Conservation (phyloP, 352 stramenopile species). For the Thraustochytrium striatum region DNA sequence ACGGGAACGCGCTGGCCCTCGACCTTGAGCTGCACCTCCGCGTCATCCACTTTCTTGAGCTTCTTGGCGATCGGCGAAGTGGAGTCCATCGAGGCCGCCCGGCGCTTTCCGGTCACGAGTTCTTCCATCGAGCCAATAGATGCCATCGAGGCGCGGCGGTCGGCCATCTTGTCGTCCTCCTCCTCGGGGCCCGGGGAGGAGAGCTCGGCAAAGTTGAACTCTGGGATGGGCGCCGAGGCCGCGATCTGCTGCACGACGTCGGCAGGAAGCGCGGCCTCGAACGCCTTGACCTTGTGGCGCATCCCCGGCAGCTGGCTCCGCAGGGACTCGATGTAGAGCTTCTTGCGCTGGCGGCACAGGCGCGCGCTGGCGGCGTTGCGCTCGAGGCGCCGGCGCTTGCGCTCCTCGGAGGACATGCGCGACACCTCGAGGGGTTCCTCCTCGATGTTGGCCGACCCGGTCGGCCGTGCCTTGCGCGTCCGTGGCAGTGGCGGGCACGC, state of each 20-base stretch:
- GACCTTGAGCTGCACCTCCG: background rate
- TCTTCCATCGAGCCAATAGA: background rate
- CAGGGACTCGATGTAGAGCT: conserved; percentile 44
- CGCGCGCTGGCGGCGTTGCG: conserved; percentile 27
- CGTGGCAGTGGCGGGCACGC: background rate
- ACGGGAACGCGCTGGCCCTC: background rate
- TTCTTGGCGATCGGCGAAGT: background rate
- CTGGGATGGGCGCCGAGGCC: background rate
- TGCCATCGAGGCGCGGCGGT: background rate
- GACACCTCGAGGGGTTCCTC: conserved; percentile 24
- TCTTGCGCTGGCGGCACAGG: conserved; percentile 46
- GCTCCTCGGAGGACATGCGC: conserved; percentile 16
- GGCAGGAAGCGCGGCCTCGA: conserved; percentile 19
- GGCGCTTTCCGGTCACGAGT: background rate
- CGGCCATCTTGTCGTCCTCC: background rate
- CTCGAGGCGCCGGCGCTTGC: conserved; percentile 33
- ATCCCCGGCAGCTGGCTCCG: conserved; percentile 19
- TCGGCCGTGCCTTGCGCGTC: background rate
- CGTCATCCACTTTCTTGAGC: no score
- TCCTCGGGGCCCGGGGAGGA: no score
- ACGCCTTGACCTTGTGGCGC: conserved; percentile 21
- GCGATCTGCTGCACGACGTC: conserved; percentile 34
- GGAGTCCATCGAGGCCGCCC: background rate
- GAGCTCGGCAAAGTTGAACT: no score
- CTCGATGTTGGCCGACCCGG: background rate